These are phyloP conservation scores for Xylariomycetidae sp. DNA, from an alignment of 2,329 filamentous ascomycete genomes.

Conservation along the genomic window DNA sequence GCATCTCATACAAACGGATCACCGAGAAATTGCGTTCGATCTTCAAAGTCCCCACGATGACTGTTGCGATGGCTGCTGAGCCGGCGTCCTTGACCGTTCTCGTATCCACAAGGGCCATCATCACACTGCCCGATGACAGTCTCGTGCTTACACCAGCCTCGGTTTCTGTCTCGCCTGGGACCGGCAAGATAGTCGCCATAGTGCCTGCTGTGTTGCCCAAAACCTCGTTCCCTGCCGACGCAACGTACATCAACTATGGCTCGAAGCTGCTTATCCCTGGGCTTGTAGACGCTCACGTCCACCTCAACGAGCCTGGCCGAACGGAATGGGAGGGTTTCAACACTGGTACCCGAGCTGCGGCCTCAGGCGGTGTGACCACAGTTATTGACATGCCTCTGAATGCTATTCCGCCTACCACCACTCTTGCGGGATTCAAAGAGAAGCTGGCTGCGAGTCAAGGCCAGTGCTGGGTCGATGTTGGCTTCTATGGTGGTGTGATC, in stretches of 20 bases:
- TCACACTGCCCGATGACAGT: conserved; percentile 61
- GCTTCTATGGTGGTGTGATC: conserved; percentile 92
- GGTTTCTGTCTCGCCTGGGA: conserved; percentile 67
- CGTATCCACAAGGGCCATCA: conserved; percentile 75
- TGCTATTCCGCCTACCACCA: conserved; percentile 93
- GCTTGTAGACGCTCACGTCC: conserved; percentile 92
- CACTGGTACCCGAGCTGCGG: conserved; percentile 88
- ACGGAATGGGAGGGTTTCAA: conserved; percentile 99
- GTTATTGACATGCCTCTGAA: conserved; percentile 98
- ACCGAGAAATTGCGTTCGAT: too few relatives aligned
- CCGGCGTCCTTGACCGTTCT: conserved; percentile 59
- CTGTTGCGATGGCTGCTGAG: conserved; percentile 16
- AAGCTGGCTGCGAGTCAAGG: conserved; percentile 79
- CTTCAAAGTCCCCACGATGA: too few relatives aligned
- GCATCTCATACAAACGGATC: too few relatives aligned
- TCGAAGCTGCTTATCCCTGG: conserved; percentile 82
- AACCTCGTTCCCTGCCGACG: conserved; percentile 66
- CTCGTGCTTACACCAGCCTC: conserved; percentile 72
- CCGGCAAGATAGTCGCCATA: conserved; percentile 79
- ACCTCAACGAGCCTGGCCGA: conserved; percentile 92
- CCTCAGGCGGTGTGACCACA: conserved; percentile 92
- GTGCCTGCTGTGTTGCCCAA: conserved; percentile 66
- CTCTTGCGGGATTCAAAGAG: conserved; percentile 70
- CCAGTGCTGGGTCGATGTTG: conserved; percentile 98
- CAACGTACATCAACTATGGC: conserved; percentile 76